Evolutionary conservation across 768 basidiomycete species (phyloP), one percentile per base, ranked within the genome.

Genomic region (Xerocomellus chrysenteron): DNA sequence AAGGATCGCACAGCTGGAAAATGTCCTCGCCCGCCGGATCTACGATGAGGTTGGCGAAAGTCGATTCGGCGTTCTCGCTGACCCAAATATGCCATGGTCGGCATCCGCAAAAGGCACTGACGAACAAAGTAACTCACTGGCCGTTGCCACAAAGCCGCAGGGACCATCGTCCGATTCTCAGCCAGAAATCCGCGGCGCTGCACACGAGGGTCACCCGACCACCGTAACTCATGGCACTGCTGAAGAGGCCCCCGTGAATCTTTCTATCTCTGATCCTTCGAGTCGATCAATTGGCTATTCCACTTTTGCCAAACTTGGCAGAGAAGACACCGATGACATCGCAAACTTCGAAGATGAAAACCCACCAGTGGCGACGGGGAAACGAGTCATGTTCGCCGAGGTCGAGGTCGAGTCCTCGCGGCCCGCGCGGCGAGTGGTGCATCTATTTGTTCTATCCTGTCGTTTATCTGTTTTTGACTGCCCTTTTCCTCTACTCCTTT

Each of bases 1-100:
- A 43, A 77, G 78, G 57, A 76, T 83, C 42, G 61, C 62, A 5
- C 75, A 76, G 16, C 67, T 85, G 13, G 82, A 84, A 63, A 74
- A 67, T 11, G 72, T 69, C 32, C 67, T 84, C 13, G 80, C 82
- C 0, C 77, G 76, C 50, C 65, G 75, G 37, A 70, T 84, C 54
- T 73, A 73, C 50, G 75, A 76, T 52, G 62, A 68, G 59, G 67
- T 63, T 52, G 47, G 61, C 45, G 44, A 54, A 58, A 45, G 2
- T 48, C 33, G 57, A 43, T 58, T 58, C 50, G 48, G 57, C 51
- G 47, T 60, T 56, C 32, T 52, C 36, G 30, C 56, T 61, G 58
- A 62, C 59, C 54, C 58, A 47, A 55, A 59, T 32, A 44, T 47
- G 49, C 49, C 60, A 24, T 35, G 44, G 19, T 28, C 58, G 16